phyloP scores from a whole-genome alignment of 352 stramenopile genomes.

The Phytophthora sp. region DNA sequence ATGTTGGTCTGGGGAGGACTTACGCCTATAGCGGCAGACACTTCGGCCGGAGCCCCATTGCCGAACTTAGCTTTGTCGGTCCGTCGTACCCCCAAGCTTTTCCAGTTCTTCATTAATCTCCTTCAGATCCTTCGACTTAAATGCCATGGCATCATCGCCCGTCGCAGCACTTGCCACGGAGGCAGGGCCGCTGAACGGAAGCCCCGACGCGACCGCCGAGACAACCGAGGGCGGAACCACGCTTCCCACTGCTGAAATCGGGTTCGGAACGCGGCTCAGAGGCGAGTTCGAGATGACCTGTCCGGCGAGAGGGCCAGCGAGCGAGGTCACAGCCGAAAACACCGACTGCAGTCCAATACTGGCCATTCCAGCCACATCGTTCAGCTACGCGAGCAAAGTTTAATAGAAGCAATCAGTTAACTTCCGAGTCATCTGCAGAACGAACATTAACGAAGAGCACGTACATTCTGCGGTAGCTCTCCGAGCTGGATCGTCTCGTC shows the following conservation, averaged over 20 bases:
- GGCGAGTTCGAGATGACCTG: slow-evolving; percentile 78
- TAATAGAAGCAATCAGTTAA: not conserved
- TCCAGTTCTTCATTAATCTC: slow-evolving; percentile 77
- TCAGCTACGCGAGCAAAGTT: slow-evolving; percentile 42
- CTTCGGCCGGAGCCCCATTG: not conserved
- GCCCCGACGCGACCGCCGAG: slow-evolving; percentile 45
- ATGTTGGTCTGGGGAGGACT: not conserved
- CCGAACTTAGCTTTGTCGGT: slow-evolving; percentile 27
- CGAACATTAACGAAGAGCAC: slow-evolving; percentile 14
- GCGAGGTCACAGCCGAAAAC: slow-evolving; percentile 75
- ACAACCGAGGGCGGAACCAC: slow-evolving; percentile 55
- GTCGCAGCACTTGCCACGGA: slow-evolving; percentile 9
- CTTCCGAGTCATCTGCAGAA: not conserved
- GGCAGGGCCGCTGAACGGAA: slow-evolving; percentile 37
- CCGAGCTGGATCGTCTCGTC: slow-evolving; percentile 84
- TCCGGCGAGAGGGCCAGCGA: slow-evolving; percentile 69
- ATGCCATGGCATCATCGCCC: slow-evolving; percentile 35
- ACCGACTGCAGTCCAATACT: slow-evolving; percentile 82
- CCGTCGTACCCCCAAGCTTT: slow-evolving; percentile 57
- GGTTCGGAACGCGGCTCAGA: slow-evolving; percentile 74
- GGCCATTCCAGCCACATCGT: slow-evolving; percentile 79
- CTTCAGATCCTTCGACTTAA: slow-evolving; percentile 65
- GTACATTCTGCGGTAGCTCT: slow-evolving; percentile 82
- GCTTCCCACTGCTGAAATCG: slow-evolving; percentile 67
- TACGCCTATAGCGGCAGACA: not conserved